Evolutionary conservation across 108 stramenopile genomes (phyloP).

Genomic region (Pseudonitzschia multiseries): DNA sequence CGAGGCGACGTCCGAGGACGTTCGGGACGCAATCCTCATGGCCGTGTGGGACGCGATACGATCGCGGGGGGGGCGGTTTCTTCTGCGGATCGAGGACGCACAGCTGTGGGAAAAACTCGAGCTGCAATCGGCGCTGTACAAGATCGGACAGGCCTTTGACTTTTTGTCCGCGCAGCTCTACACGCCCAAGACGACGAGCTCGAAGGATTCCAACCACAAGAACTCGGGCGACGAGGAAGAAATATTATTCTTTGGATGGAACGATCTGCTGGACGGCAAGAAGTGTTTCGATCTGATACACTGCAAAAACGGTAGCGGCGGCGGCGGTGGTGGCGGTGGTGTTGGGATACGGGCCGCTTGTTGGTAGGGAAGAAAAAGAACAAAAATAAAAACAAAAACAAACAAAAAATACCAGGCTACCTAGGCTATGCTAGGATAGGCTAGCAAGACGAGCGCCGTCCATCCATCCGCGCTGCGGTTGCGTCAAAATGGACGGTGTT

Average conservation of each 20-base stretch:
- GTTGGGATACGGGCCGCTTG: background rate
- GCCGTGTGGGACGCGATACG: constrained; percentile 11
- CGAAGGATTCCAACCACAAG: constrained; percentile 3
- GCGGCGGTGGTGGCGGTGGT: background rate
- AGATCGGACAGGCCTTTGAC: constrained; percentile 18
- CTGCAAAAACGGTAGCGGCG: constrained; percentile 4
- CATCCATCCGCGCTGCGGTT: no score
- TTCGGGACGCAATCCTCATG: constrained; percentile 13
- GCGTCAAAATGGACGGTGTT: no score
- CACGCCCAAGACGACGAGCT: background rate
- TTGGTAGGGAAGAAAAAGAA: background rate
- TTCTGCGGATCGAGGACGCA: constrained; percentile 8
- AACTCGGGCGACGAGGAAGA: constrained; percentile 1
- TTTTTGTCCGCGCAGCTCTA: constrained; percentile 12
- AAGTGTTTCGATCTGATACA: constrained; percentile 12
- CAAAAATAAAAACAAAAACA: no score
- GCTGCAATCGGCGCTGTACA: constrained; percentile 7
- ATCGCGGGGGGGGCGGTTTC: constrained; percentile 6
- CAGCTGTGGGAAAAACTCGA: constrained; percentile 18
- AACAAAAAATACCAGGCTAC: no score
- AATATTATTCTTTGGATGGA: constrained; percentile 17
- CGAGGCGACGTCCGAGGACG: constrained; percentile 3
- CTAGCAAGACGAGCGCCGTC: no score
- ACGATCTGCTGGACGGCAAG: constrained; percentile 14
- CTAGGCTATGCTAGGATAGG: no score